phyloP scores from a whole-genome alignment of 2,329 filamentous ascomycete genomes.

The Akanthomyces dipterigenus region DNA sequence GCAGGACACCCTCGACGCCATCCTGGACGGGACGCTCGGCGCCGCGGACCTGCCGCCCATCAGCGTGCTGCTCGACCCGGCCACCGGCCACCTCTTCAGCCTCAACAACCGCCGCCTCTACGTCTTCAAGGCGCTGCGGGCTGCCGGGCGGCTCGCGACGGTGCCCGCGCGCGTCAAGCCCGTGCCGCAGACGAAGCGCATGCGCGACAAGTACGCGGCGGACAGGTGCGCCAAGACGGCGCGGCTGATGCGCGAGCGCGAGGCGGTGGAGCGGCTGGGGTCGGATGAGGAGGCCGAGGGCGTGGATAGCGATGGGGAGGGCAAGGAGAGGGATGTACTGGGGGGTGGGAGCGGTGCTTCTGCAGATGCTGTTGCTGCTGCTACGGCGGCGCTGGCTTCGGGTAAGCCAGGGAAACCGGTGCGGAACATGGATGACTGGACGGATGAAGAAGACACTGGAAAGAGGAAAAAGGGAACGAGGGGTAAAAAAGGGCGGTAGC shows the following conservation, averaged over 20 bases:
- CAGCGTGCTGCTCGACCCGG: slow-evolving; percentile 10
- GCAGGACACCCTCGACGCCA: slow-evolving; percentile 10
- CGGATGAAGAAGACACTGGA: slow-evolving; percentile 6
- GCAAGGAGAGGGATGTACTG: too few species aligned
- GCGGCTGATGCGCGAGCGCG: slow-evolving; percentile 11
- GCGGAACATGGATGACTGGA: slow-evolving; percentile 8
- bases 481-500: neutral
- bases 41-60: slow-evolving; percentile 12
- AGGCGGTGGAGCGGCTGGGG: neutral
- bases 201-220: slow-evolving; percentile 12
- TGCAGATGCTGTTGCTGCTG: neutral
- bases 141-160: neutral
- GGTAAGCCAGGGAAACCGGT: neutral
- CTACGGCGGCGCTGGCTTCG: neutral
- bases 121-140: slow-evolving; percentile 12
- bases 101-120: slow-evolving; percentile 14
- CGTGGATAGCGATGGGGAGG: neutral
- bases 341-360: too few species aligned
- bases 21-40: neutral
- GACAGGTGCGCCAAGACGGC: slow-evolving; percentile 10
- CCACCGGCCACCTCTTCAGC: slow-evolving; percentile 12
- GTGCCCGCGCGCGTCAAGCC: slow-evolving; percentile 6
- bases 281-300: neutral
- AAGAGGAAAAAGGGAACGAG: neutral
- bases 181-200: slow-evolving; percentile 13